phyloP scores from a whole-genome alignment of 805 yeast species.

The Metschnikowia amazonensis region DNA sequence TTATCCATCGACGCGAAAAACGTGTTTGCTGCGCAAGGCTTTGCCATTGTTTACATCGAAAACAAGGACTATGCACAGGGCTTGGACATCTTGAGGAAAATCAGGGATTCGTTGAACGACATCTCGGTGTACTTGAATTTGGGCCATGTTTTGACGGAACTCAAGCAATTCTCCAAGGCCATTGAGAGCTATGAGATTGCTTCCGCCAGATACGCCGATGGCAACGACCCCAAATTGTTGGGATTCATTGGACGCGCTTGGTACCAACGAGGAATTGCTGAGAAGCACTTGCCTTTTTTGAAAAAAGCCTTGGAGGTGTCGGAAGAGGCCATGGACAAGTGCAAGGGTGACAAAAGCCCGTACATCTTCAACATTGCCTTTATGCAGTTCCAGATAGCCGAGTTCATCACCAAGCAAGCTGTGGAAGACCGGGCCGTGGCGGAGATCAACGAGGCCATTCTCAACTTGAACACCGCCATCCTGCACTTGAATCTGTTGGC shows the following conservation, averaged over 20 bases:
- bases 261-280: slow-evolving; percentile 72
- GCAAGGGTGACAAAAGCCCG: slow-evolving; percentile 27
- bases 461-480: slow-evolving; percentile 62
- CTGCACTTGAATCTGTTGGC: slow-evolving; percentile 55
- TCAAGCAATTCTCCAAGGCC: slow-evolving; percentile 78
- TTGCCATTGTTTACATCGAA: slow-evolving; percentile 90
- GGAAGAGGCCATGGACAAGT: slow-evolving; percentile 46
- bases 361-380: slow-evolving; percentile 78
- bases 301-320: slow-evolving; percentile 61
- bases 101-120: slow-evolving; percentile 85
- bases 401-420: slow-evolving; percentile 60
- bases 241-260: slow-evolving; percentile 84
- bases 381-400: slow-evolving; percentile 83
- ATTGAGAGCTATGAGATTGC: slow-evolving; percentile 88
- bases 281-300: slow-evolving; percentile 59
- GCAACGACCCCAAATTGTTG: slow-evolving; percentile 60
- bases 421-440: slow-evolving; percentile 56
- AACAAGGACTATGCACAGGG: slow-evolving; percentile 72
- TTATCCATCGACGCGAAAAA: slow-evolving; percentile 77
- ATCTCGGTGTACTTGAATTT: slow-evolving; percentile 77
- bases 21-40: slow-evolving; percentile 96
- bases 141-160: slow-evolving; percentile 82
- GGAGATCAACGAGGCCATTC: slow-evolving; percentile 55
- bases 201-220: slow-evolving; percentile 56
- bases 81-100: slow-evolving; percentile 78